Percentiles rank a stretch among this genome's conserved stretches.
These are phyloP conservation scores for Eucalyptus cloeziana DNA, from an alignment of 345 rosid species.

Conservation along the genomic window DNA sequence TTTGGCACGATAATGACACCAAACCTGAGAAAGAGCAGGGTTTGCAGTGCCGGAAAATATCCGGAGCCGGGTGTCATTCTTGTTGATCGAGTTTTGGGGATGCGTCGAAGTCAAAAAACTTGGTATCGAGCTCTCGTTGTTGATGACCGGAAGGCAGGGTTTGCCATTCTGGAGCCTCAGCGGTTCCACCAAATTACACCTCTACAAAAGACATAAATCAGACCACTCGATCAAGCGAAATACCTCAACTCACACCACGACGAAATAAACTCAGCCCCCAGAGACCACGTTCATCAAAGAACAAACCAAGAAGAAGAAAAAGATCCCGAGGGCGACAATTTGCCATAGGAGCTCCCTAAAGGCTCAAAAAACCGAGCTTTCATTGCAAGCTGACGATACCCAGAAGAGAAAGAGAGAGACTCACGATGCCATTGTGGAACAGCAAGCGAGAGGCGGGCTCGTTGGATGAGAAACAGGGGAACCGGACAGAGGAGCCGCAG, in stretches of 20 bases:
- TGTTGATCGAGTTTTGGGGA: slow-evolving; percentile 13
- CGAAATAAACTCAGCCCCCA: not conserved
- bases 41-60: slow-evolving; percentile 94
- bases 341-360: not conserved
- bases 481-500: not conserved
- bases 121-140: slow-evolving; percentile 10
- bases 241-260: not conserved
- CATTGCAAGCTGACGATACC: not conserved
- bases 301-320: not conserved
- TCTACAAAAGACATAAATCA: slow-evolving; percentile 6
- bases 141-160: slow-evolving; percentile 31
- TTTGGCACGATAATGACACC: not conserved
- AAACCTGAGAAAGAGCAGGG: slow-evolving; percentile 83
- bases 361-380: not conserved
- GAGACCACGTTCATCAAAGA: not conserved
- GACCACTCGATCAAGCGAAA: not conserved
- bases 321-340: not conserved
- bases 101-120: slow-evolving; percentile 25
- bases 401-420: not conserved
- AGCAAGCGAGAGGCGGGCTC: slow-evolving; percentile 1
- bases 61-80: slow-evolving; percentile 60
- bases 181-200: slow-evolving; percentile 57
- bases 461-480: not conserved
- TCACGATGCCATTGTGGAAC: slow-evolving; percentile 16
- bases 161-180: slow-evolving; percentile 42